Evolutionary conservation across 352 stramenopile genomes (phyloP), one percentile per base, ranked within the genome.

Genomic region (Pythium apleroticum): DNA sequence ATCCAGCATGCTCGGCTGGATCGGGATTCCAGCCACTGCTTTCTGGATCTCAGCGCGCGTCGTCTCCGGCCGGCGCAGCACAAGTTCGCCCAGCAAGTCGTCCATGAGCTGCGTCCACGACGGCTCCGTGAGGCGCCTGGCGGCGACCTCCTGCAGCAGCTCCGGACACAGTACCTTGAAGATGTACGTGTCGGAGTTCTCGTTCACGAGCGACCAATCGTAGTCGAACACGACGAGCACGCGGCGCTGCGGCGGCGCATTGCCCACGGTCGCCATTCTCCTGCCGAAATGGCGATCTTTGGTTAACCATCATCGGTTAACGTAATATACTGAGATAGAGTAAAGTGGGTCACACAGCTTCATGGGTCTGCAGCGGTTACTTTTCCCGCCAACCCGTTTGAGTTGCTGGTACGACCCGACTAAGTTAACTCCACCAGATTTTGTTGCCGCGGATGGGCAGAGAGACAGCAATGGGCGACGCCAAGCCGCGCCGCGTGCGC

Each of bases 171-270:
- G 68, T 60, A 75, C 30, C 43, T 88, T 68, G 74, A 92, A 92
- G 52, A 95, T 66, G 53, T 85, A 90, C 35, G 71, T 89, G 66
- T 95, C 86, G 43, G 86, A 93, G 73, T 95, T 90, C 24, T 88
- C 82, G 64, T 95, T 87, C 52, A 94, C 76, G 48, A 94, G 71
- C 28, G 78, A 94, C 80, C 86, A 92, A 69, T 94, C 86, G 55
- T 91, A 94, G 73, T 94, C 86, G 41, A 94, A 92, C 45, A 93
- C 62, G 31, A 92, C 79, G 30, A 94, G 74, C 15, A 84, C 72
- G 27, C 63, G 63, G 57, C 57, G 57, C 53, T 54, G 4, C 20
- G 35, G 9, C 37, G 59, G 1, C 17, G 33, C 20, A n/a, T 41
- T 17, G 10, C 50, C 49, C 37, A 56, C 17, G 31, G 20, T 54